phyloP scores from a whole-genome alignment of 192 early-diverging fungal species.

The Radiomyces spectabilis region DNA sequence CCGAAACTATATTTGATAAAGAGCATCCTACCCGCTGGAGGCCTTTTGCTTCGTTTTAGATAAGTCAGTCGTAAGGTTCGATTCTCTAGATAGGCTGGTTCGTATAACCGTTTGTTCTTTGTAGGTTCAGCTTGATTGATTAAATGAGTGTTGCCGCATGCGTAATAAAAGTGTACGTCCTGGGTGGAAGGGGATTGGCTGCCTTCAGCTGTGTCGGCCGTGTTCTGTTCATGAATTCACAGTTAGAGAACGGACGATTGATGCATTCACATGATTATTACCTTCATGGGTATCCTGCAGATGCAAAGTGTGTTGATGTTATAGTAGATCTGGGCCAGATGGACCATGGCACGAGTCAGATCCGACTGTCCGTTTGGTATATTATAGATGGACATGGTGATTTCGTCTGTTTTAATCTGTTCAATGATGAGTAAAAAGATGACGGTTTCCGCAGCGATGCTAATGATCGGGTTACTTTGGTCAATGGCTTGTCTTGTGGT shows the following conservation, averaged over 20 bases:
- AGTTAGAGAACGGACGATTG: background rate
- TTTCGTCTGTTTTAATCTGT: too few relatives aligned
- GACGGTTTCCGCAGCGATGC: too few relatives aligned
- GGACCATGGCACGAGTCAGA: slow-evolving; percentile 3
- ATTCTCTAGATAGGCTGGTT: background rate
- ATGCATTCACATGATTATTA: background rate
- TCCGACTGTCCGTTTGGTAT: slow-evolving; percentile 5
- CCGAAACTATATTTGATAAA: background rate
- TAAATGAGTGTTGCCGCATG: background rate
- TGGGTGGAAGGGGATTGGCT: background rate
- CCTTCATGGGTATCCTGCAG: slow-evolving; percentile 17
- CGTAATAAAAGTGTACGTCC: slow-evolving; percentile 11
- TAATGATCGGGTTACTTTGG: too few relatives aligned
- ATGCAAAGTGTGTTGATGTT: slow-evolving; percentile 7
- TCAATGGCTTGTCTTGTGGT: too few relatives aligned
- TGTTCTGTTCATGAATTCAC: too few relatives aligned
- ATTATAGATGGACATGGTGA: slow-evolving; percentile 12
- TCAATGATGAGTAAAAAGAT: too few relatives aligned
- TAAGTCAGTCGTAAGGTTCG: slow-evolving; percentile 3
- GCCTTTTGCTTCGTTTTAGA: slow-evolving; percentile 5
- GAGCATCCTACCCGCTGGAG: slow-evolving; percentile 5
- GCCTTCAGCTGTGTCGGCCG: background rate
- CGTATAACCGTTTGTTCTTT: background rate
- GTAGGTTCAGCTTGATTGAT: slow-evolving; percentile 2
- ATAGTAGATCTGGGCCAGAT: slow-evolving; percentile 9